phyloP scores from a whole-genome alignment of 441 rosid species.

The Caryocar brasiliense region DNA sequence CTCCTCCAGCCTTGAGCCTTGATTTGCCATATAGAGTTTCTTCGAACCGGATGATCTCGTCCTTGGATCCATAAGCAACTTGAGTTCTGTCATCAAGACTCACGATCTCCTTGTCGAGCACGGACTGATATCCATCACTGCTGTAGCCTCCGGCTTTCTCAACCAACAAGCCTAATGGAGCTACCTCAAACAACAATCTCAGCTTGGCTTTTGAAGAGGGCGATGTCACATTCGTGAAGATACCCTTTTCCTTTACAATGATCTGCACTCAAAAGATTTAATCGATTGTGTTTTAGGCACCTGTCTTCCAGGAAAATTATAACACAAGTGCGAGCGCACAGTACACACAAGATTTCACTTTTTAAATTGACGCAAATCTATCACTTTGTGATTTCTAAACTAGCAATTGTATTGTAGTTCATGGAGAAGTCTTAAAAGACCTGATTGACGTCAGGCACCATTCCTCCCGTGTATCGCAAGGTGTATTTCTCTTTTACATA shows the following conservation, averaged over 20 bases:
- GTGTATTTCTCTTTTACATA: constrained; percentile 89
- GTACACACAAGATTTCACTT: no score
- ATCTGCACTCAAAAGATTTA: constrained; percentile 30
- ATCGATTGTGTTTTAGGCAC: not conserved
- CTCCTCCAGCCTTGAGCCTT: constrained; percentile 62
- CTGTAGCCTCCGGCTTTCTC: constrained; percentile 95
- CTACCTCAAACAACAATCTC: constrained; percentile 88
- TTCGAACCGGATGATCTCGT: constrained; percentile 83
- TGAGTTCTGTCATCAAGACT: constrained; percentile 88
- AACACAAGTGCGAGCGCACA: no score
- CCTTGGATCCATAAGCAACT: constrained; percentile 92
- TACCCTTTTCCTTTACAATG: constrained; percentile 89
- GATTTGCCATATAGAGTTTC: constrained; percentile 76
- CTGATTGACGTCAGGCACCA: constrained; percentile 99
- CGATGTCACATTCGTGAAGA: constrained; percentile 83
- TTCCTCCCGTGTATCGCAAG: constrained; percentile 96
- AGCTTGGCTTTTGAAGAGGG: constrained; percentile 86
- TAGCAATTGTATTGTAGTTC: no score
- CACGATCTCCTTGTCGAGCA: constrained; percentile 63
- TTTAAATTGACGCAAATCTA: no score
- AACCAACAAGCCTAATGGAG: constrained; percentile 76
- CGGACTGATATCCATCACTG: constrained; percentile 74
- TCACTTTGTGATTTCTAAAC: no score
- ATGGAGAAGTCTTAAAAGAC: constrained; percentile 16
- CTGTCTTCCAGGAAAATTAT: no score